Evolutionary conservation across 2,329 filamentous ascomycete genomes (phyloP), one percentile per base, ranked within the genome.

Genomic region (Fusarium succisae): DNA sequence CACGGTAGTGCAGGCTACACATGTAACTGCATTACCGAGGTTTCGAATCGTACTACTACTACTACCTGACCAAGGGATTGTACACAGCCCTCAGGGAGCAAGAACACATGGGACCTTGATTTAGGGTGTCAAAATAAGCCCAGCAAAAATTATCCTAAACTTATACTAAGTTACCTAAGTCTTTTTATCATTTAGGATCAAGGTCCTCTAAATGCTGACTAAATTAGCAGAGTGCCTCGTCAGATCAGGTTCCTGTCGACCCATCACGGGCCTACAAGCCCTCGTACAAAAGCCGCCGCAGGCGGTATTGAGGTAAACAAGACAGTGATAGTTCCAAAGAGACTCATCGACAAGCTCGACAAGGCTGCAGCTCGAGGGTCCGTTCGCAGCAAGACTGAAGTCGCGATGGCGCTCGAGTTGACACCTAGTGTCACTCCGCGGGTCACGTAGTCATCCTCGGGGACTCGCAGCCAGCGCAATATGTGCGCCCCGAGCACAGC

Each of bases 401-500:
- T 91, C 3, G 85, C 89, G 44, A 91, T 88, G 11, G 89, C 89
- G 8, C 87, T 88, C 1, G 88, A 89, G 76, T 91, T 91, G 4
- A 87, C 87, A 8, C 89, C 89, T n/a, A 91, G 79, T 3, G 88
- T 88, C 8, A 91, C 88, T 15, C 90, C 89, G n/a, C 88, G 82
- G 3, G 89, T 91, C 39, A 91, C 88, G 69, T 91, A 91, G 79
- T 91, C 90, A 74, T 91, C 89, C 79, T 90, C 86, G 0, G 88
- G 88, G 8, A 91, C 87, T 64, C 81, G 84, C 69, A 91, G 71
- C 79, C 81, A 82, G 10, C 79, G 80, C 55, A 91, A 76, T 62
- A 90, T 82, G 47, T 83, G 78, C 22, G 82, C 81, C 1, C 89
- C 90, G n/a, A 90, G 79, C 13, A 91, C 79, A 8, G 88, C 88